These are phyloP conservation scores for Carex pumila DNA, from an alignment of 176 grass and related monocot genomes.

Conservation along the genomic window DNA sequence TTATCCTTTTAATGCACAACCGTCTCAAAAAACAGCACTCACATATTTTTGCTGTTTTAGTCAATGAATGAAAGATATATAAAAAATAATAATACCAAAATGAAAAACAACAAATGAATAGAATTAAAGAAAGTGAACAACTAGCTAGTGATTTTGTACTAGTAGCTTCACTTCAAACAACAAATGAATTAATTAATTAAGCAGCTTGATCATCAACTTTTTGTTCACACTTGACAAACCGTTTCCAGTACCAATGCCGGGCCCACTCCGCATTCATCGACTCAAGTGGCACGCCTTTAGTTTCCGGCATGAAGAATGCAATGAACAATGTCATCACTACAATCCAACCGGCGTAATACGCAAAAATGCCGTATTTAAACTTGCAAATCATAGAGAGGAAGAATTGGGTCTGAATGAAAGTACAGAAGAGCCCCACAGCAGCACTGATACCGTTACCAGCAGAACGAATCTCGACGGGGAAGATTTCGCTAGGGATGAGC, in stretches of 20 bases:
- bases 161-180: not conserved
- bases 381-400: slow-evolving; percentile 17
- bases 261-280: slow-evolving; percentile 8
- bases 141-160: too few species aligned
- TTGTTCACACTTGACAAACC: slow-evolving; percentile 28
- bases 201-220: not conserved
- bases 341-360: slow-evolving; percentile 9
- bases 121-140: too few species aligned
- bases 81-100: not conserved
- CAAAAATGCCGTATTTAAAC: not conserved
- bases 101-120: not conserved
- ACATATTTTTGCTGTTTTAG: not conserved
- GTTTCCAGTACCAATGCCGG: slow-evolving; percentile 66
- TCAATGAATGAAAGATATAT: not conserved
- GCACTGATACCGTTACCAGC: slow-evolving; percentile 13
- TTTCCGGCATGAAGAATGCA: not conserved
- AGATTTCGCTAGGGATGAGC: slow-evolving; percentile 18
- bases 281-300: not conserved
- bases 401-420: slow-evolving; percentile 12
- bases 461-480: not conserved
- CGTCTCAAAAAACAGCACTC: not conserved
- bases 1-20: not conserved
- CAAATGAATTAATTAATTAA: not conserved
- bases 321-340: slow-evolving; percentile 11
- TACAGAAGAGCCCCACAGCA: slow-evolving; percentile 1